phyloP scores from a whole-genome alignment of 2,329 filamentous ascomycete genomes.

The Sporothrix pseudoabietina region DNA sequence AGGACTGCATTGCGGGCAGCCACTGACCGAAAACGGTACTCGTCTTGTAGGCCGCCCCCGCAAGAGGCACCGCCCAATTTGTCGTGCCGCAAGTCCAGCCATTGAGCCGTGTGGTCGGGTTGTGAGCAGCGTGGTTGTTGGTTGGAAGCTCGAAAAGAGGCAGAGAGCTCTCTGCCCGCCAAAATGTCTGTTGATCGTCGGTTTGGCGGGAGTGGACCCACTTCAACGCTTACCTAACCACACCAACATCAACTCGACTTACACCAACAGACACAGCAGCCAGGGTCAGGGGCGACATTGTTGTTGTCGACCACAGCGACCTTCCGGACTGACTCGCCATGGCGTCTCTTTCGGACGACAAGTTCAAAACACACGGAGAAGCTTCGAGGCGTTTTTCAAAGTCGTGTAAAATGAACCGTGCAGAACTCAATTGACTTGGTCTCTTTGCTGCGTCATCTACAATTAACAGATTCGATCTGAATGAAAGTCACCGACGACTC shows the following conservation, averaged over 20 bases:
- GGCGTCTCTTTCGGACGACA: not conserved
- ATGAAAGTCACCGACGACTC: too few species aligned
- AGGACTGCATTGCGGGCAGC: conserved; percentile 13
- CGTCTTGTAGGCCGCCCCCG: not conserved
- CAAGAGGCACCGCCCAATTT: not conserved
- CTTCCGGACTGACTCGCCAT: not conserved
- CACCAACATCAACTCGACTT: not conserved
- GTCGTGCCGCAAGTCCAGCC: conserved; percentile 16
- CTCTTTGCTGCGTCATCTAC: too few species aligned
- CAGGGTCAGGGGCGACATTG: not conserved
- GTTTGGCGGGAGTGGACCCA: not conserved
- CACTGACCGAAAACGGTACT: not conserved
- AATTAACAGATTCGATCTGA: too few species aligned
- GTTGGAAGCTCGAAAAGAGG: not conserved
- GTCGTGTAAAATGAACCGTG: too few species aligned
- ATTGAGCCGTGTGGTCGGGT: conserved; percentile 1
- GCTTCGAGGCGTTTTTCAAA: too few species aligned
- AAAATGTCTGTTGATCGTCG: not conserved
- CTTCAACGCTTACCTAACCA: not conserved
- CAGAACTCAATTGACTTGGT: too few species aligned
- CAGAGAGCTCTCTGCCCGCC: not conserved
- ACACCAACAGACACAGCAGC: not conserved
- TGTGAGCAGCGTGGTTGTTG: not conserved
- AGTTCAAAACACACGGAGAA: not conserved
- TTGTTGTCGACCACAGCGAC: not conserved